Percentiles rank a stretch among this genome's conserved stretches.
Evolutionary conservation across 2,329 filamentous ascomycete genomes (phyloP).

Genomic region (Gnomoniopsis smithogilvyi): DNA sequence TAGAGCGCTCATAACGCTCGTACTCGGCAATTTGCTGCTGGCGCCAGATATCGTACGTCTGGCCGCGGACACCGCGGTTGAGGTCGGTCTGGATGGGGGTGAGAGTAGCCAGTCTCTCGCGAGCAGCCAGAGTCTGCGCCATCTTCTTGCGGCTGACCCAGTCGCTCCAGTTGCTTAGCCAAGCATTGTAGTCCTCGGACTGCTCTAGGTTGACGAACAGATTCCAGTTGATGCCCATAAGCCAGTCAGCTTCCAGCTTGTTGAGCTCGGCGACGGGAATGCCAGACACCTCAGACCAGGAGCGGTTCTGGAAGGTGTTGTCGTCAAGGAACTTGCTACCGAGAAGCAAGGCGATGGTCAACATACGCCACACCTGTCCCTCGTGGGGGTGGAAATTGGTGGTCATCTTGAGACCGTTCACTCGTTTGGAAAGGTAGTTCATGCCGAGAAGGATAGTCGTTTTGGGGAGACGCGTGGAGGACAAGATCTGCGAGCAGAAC

Average conservation of each 20-base stretch:
- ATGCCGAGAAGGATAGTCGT: slow-evolving; percentile 88
- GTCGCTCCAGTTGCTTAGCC: slow-evolving; percentile 58
- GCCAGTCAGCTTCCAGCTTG: slow-evolving; percentile 82
- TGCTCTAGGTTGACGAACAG: slow-evolving; percentile 82
- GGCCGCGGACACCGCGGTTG: slow-evolving; percentile 29
- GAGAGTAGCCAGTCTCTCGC: slow-evolving; percentile 47
- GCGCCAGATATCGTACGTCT: slow-evolving; percentile 43
- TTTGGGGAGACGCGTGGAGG: slow-evolving; percentile 83
- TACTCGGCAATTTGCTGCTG: slow-evolving; percentile 55
- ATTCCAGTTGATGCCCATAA: slow-evolving; percentile 76
- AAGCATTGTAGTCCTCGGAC: slow-evolving; percentile 66
- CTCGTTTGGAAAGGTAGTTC: slow-evolving; percentile 81
- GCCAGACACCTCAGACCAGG: slow-evolving; percentile 92
- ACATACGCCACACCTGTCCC: slow-evolving; percentile 80
- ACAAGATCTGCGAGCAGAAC: slow-evolving; percentile 87
- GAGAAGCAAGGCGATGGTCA: slow-evolving; percentile 79
- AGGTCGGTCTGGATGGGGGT: slow-evolving; percentile 44
- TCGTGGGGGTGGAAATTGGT: slow-evolving; percentile 56
- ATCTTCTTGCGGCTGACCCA: slow-evolving; percentile 56
- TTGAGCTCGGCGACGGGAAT: slow-evolving; percentile 84
- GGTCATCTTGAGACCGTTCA: slow-evolving; percentile 66
- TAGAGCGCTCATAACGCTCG: slow-evolving; percentile 33
- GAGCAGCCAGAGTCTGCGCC: slow-evolving; percentile 43
- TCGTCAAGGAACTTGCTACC: slow-evolving; percentile 96
- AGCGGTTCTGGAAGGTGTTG: slow-evolving; percentile 96